phyloP scores from a whole-genome alignment of 2,329 filamentous ascomycete species.

The Parastagonospora avenae region DNA sequence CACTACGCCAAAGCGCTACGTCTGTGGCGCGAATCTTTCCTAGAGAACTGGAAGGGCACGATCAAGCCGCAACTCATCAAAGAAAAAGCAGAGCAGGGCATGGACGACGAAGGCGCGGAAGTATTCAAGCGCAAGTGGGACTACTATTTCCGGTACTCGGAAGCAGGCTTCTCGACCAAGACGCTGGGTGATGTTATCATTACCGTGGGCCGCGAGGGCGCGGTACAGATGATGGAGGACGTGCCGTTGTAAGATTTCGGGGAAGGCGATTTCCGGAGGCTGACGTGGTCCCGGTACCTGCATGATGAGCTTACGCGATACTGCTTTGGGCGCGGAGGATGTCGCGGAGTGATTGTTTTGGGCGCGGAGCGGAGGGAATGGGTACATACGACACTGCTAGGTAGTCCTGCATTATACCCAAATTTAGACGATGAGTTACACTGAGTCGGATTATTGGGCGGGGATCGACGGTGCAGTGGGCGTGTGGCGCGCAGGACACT shows the following conservation, averaged over 20 bases:
- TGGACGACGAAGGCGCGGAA: conserved; percentile 67
- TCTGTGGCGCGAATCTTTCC: conserved; percentile 70
- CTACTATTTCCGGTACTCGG: conserved; percentile 79
- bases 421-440: too few relatives aligned
- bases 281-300: too few relatives aligned
- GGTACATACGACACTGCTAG: not conserved
- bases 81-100: conserved; percentile 64
- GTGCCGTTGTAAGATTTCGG: conserved; percentile 60
- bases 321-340: too few relatives aligned
- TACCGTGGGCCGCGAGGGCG: conserved; percentile 69
- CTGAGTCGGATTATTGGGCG: too few relatives aligned
- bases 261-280: too few relatives aligned
- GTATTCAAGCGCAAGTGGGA: conserved; percentile 76
- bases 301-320: too few relatives aligned
- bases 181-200: conserved; percentile 75
- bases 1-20: conserved; percentile 74
- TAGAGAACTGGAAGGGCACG: conserved; percentile 63
- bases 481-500: too few relatives aligned
- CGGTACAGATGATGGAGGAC: conserved; percentile 71
- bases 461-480: too few relatives aligned
- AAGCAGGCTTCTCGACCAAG: conserved; percentile 74
- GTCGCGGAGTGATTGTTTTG: too few relatives aligned
- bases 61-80: conserved; percentile 65
- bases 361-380: not conserved
- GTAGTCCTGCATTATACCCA: too few relatives aligned